Conservation (phyloP, 2,329 filamentous ascomycete genomes). For the Alternaria brassicae region DNA sequence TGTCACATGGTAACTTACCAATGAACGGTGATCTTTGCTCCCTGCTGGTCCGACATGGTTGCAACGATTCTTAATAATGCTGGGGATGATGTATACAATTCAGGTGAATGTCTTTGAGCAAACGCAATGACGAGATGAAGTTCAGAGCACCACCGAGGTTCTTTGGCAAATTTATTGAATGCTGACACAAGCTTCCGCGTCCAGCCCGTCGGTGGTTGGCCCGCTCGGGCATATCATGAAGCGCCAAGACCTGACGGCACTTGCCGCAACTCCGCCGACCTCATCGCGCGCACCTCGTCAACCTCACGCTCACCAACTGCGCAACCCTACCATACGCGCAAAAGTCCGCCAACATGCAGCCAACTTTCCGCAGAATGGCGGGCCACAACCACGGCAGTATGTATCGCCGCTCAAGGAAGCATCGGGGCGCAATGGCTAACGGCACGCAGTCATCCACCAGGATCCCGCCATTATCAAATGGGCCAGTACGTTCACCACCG, state of each 20-base stretch:
- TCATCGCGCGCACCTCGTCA: constrained; percentile 22
- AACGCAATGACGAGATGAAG: not conserved
- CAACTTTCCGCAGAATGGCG: constrained; percentile 35
- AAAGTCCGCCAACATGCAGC: constrained; percentile 19
- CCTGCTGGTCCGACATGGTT: constrained; percentile 38
- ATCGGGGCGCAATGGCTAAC: constrained; percentile 35
- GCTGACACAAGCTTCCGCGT: constrained; percentile 14
- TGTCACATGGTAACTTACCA: constrained; percentile 34
- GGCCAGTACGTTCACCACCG: constrained; percentile 56
- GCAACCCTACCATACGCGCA: constrained; percentile 18
- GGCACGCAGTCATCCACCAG: constrained; percentile 54
- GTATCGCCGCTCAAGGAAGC: constrained; percentile 2
- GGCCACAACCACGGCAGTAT: constrained; percentile 38
- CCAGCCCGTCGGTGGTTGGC: constrained; percentile 10
- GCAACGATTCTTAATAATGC: not conserved
- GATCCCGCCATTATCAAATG: constrained; percentile 66
- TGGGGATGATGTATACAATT: not conserved
- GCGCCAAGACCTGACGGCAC: constrained; percentile 31
- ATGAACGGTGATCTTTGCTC: constrained; percentile 47
- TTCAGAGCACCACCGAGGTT: constrained; percentile 11
- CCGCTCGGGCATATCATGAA: not conserved
- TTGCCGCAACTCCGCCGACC: constrained; percentile 21
- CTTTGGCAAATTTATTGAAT: constrained; percentile 3
- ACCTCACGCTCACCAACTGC: constrained; percentile 18
- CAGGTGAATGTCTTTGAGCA: not conserved